Base-by-base conservation (phyloP, 306 rosid genomes). In the Begonia peltatifolia region DNA sequence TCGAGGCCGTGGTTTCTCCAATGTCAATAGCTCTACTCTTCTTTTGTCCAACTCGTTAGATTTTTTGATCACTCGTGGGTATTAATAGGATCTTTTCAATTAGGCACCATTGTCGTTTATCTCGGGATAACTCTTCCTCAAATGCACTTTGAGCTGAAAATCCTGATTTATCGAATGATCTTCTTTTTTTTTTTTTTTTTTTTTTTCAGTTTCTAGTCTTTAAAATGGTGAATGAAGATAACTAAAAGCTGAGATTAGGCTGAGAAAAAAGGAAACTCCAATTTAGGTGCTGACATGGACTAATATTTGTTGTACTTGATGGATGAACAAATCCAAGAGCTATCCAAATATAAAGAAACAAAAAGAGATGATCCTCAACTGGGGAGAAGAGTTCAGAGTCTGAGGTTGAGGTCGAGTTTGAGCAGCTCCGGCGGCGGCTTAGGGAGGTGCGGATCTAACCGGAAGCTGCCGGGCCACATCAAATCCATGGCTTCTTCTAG, bases 381-480 rank as follows among this genome's bases (percentile, higher is more conserved):
- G 38, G 56, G 47, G 44, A 12, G 59, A 52, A 30, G 38, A 30
- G 38, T 30, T 83, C 74, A 90, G 41, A 90, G 92, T 62, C 78
- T 73, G 59, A 90, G 99, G 67, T 81, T 77, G 63, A 90, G 68
- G 70, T 90, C 95, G 56, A 90, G 75, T 68, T 74, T 73, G 71
- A 62, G 65, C 56, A 74, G 55, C 46, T 76, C 82, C 46, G 69
- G 66, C 38, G 66, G 71, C 3, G 75, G 70, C 61, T 73, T 63
- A 8, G 74, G 69, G 55, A 68, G 63, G 46, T 62, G 66, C 9
- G 69, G 65, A 68, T 74, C 69, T 64, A 83, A 62, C 8, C 72
- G 86, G 50, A 86, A 92, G 84, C 99, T 92, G 0, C 99, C 99
- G 3, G 96, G 99, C 96, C 99, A 92, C 49, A 69, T 76, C 66